Evolutionary conservation across 2,329 filamentous ascomycete genomes (phyloP), one percentile per base, ranked within the genome.

Genomic region (Pestalotiopsis sp.): DNA sequence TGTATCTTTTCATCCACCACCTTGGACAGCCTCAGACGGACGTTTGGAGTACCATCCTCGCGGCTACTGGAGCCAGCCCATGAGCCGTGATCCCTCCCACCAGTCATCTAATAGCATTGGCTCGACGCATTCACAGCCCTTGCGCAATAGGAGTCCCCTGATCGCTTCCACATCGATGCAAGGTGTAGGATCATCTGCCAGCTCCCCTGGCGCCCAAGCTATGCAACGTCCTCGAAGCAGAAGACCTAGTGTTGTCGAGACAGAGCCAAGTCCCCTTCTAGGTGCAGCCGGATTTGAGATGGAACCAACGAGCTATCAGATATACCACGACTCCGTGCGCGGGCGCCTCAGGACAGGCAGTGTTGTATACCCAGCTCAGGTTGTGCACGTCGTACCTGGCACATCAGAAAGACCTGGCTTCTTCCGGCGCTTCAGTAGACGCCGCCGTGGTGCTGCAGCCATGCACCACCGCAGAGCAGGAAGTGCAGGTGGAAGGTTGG

Each of bases 61-160:
- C 23, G 84, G 84, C 4, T 86, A 87, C 72, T 80, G 81, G 31
- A 85, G 84, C 7, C 82, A 85, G 69, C 85, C 85, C 4, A 85
- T 87, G 83, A 84, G 83, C 1, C 82, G 85, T 3, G 77, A 85
- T 69, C 73, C 80, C 0, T 85, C 84, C 57, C 77, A 79, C 11
- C 80, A 84, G 65, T 82, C 82, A 0, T 76, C 74, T 62, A 73
- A 73, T 6, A 74, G 74, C 65, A 73, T 72, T n/a, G 71, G 72
- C 23, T 80, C 78, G 11, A 72, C 65, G 11, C 68, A 65, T 14
- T 70, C 71, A 14, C 27, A 61, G 63, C 69, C 69, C 13, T 56
- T 67, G 25, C 61, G 65, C 17, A 66, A 57, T 39, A 36, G 59
- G 12, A 69, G 57, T 25, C 65, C 58, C 58, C 61, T 31, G 38